These are phyloP conservation scores for Phytophthora citricola DNA, from an alignment of 352 stramenopile species.

Conservation along the genomic window DNA sequence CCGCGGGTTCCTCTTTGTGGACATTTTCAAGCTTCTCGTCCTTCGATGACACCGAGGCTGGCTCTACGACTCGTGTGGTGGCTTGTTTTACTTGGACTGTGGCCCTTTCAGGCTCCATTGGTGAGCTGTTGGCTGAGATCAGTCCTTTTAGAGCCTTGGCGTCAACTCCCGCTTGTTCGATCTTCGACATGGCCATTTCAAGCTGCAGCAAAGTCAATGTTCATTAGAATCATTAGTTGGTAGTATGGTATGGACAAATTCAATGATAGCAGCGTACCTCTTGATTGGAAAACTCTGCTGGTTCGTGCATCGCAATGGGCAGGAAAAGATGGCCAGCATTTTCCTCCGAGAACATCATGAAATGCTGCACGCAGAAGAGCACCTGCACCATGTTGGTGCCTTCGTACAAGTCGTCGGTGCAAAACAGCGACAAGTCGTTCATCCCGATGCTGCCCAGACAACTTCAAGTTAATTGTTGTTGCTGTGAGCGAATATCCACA, in stretches of 20 bases:
- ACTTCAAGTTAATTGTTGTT: slow-evolving; percentile 5
- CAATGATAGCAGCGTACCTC: slow-evolving; percentile 41
- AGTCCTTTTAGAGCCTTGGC: slow-evolving; percentile 51
- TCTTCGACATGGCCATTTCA: slow-evolving; percentile 76
- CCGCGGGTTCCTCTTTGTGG: slow-evolving; percentile 23
- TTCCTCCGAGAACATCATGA: slow-evolving; percentile 70
- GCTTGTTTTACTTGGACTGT: slow-evolving; percentile 19
- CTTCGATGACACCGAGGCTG: background rate
- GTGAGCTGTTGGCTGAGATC: slow-evolving; percentile 27
- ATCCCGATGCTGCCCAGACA: slow-evolving; percentile 66
- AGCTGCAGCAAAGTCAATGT: slow-evolving; percentile 34
- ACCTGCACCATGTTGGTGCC: slow-evolving; percentile 89
- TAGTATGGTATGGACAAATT: background rate
- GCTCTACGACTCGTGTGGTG: slow-evolving; percentile 10
- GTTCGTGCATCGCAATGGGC: slow-evolving; percentile 45
- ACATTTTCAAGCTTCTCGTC: slow-evolving; percentile 12
- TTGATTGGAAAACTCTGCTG: slow-evolving; percentile 65
- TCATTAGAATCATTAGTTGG: background rate
- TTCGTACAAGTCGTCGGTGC: slow-evolving; percentile 86
- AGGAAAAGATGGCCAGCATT: slow-evolving; percentile 55
- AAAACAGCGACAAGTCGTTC: slow-evolving; percentile 83
- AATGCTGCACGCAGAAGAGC: slow-evolving; percentile 80
- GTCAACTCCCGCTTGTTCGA: slow-evolving; percentile 64
- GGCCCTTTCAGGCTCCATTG: slow-evolving; percentile 8
- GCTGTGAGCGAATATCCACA: background rate